Percentiles rank a stretch among this genome's conserved stretches.
Evolutionary conservation across 1,284 basidiomycete species (phyloP).

Genomic region (Tausonia pullulans): DNA sequence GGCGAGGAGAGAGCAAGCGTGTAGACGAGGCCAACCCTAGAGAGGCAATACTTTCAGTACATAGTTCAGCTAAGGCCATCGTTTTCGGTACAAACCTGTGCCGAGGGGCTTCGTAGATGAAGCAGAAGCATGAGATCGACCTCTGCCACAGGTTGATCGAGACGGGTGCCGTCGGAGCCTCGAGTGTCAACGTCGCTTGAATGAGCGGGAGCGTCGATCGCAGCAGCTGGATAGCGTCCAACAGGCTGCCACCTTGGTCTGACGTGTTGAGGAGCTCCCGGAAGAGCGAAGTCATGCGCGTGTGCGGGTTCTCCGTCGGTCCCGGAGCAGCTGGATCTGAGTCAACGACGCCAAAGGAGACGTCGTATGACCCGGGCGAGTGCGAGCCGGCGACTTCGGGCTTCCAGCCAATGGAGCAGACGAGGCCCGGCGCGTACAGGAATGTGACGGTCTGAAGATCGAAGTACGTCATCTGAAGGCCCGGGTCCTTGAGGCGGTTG

Average conservation of each 20-base stretch:
- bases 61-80: too few relatives aligned
- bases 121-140: slow-evolving; percentile 13
- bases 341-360: slow-evolving; percentile 21
- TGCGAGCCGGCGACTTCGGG: slow-evolving; percentile 19
- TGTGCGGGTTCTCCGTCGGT: slow-evolving; percentile 25
- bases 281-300: slow-evolving; percentile 24
- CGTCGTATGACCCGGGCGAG: slow-evolving; percentile 32
- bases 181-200: slow-evolving; percentile 1
- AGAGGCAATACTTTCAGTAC: neutral
- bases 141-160: slow-evolving; percentile 9
- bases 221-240: slow-evolving; percentile 23
- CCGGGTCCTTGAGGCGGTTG: slow-evolving; percentile 64
- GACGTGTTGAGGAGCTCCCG: slow-evolving; percentile 29
- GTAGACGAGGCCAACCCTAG: slow-evolving; percentile 16
- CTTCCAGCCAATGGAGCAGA: slow-evolving; percentile 24
- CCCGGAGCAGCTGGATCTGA: neutral
- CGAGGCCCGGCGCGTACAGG: slow-evolving; percentile 43
- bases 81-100: too few relatives aligned
- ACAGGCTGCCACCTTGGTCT: slow-evolving; percentile 17
- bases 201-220: slow-evolving; percentile 27
- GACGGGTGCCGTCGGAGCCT: neutral
- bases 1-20: slow-evolving; percentile 19
- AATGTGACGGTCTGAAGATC: slow-evolving; percentile 83
- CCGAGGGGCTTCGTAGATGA: neutral
- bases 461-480: slow-evolving; percentile 67